Base-by-base conservation (phyloP, 2,329 filamentous ascomycete genomes). In the Ramichloridium luteum region DNA sequence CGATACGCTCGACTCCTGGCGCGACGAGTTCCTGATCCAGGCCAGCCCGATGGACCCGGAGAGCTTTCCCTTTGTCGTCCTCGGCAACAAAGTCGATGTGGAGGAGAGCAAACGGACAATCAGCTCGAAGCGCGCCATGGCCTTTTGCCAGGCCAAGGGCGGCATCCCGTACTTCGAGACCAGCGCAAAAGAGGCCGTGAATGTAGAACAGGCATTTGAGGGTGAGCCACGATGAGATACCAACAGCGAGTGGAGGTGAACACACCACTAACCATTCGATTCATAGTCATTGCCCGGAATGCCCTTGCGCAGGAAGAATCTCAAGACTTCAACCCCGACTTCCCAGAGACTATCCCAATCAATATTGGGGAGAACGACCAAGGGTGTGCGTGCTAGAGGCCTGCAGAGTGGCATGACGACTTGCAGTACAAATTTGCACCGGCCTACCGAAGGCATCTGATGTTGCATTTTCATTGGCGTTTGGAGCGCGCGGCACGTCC, bases 131-230 rank as follows among this genome's bases (percentile, higher is more conserved):
- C 74, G 90, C 42, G 90, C 90, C 37, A 86, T 88, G 74, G 86
- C 88, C 10, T 98, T 94, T 59, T 98, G 90, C 61, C 85, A 94
- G 60, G 92, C 84, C 35, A 94, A 96, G 63, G 88, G 88, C 28
- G 84, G 84, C 38, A 94, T 98, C 44, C 90, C 90, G 12, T 98
- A 98, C 62, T 98, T 98, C 53, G 90, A 98, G 73, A 98, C 90
- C 12, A 94, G 86, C 61, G 90, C 90, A 39, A 98, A 98, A 67
- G 90, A 98, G 60, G 90, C 88, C 38, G 80, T 94, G 62, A 98
- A 98, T 54, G 90, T 98, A 26, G 90, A 98, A 61, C 85, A 82
- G 54, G 78, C 78, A 27, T 83, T 83, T 46, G 70, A 74, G 54
- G 68, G 70, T 73, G 53, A 45, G 20, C 20, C 12, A 26, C 27